Conservation (phyloP, 345 rosid genomes). For the Lenwebbia sp. region DNA sequence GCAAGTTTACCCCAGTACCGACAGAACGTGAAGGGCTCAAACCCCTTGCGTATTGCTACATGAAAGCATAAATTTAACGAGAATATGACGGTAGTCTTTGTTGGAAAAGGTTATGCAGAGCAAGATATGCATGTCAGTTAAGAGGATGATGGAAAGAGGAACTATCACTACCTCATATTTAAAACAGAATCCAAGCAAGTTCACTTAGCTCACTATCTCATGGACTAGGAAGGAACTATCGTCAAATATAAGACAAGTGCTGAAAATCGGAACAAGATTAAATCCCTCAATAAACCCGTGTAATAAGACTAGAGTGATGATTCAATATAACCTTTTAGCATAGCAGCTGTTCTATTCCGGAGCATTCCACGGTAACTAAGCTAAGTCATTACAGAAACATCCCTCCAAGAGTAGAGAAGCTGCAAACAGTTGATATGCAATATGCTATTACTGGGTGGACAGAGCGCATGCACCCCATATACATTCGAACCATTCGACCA, state of each 20-base stretch:
- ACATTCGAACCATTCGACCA: not conserved
- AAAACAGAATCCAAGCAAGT: not conserved
- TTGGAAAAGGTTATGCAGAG: not conserved
- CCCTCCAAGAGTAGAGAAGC: not conserved
- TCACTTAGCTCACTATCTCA: not conserved
- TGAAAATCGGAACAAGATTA: not conserved
- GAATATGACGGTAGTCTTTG: not conserved
- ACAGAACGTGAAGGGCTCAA: not conserved
- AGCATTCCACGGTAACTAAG: not conserved
- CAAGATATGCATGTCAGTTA: not conserved
- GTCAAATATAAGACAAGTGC: not conserved
- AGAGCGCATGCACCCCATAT: not conserved
- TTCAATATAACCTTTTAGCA: not conserved
- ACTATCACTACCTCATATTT: not conserved
- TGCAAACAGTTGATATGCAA: not conserved
- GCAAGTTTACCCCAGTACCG: not conserved
- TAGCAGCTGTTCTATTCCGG: not conserved
- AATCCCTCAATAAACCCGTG: not conserved
- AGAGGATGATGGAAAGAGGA: not conserved
- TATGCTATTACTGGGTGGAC: not conserved
- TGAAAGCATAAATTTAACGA: not conserved
- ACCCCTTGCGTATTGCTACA: not conserved
- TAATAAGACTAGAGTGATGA: not conserved
- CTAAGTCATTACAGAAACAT: not conserved
- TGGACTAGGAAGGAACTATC: not conserved